Evolutionary conservation across 2,329 filamentous ascomycete species (phyloP).

Genomic region (Aspergillaceae sp.): DNA sequence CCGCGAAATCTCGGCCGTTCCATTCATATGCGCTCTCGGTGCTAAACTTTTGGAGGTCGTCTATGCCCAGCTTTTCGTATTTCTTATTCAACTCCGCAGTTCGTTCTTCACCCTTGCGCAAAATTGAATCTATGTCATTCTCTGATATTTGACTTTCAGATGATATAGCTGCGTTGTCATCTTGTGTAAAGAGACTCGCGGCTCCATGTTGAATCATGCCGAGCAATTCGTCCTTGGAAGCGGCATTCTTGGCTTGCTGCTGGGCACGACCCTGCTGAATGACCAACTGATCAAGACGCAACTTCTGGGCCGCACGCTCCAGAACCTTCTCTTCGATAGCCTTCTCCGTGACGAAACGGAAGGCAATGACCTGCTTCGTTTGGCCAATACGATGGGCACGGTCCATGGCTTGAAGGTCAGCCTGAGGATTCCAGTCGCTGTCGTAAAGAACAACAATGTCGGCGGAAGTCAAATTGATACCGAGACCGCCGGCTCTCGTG

Average conservation of each 20-base stretch:
- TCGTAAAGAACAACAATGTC: slow-evolving; percentile 96
- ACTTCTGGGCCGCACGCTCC: slow-evolving; percentile 90
- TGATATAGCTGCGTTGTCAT: slow-evolving; percentile 56
- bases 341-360: slow-evolving; percentile 94
- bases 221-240: slow-evolving; percentile 90
- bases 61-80: slow-evolving; percentile 93
- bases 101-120: slow-evolving; percentile 76
- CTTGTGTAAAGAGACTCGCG: slow-evolving; percentile 79
- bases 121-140: slow-evolving; percentile 82
- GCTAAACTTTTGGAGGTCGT: slow-evolving; percentile 94
- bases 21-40: slow-evolving; percentile 97
- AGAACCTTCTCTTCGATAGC: slow-evolving; percentile 98
- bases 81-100: slow-evolving; percentile 86
- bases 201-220: slow-evolving; percentile 99
- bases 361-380: slow-evolving; percentile 95
- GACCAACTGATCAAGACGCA: slow-evolving; percentile 91
- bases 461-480: slow-evolving; percentile 90
- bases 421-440: slow-evolving; percentile 98
- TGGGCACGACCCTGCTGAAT: slow-evolving; percentile 96
- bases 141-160: slow-evolving; percentile 62
- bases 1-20: slow-evolving; percentile 95
- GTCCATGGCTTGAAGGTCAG: slow-evolving; percentile 97
- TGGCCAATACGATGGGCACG: slow-evolving; percentile 97
- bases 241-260: slow-evolving; percentile 78
- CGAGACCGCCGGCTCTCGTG: slow-evolving; percentile 87